Evolutionary conservation across 352 stramenopile genomes (phyloP).

Genomic region (Ophiocytium majus): DNA sequence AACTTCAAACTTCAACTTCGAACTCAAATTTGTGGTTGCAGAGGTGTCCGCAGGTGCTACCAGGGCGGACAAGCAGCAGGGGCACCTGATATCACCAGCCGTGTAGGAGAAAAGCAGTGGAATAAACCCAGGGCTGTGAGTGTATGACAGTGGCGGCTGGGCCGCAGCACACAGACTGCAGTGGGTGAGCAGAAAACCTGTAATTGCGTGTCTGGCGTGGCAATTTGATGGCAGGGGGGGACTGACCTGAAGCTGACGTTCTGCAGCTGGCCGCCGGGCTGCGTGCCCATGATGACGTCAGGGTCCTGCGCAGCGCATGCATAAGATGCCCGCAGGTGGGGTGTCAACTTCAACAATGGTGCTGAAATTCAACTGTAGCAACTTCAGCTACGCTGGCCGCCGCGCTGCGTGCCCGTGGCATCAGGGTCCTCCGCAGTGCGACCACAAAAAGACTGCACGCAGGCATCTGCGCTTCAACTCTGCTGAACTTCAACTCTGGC

Average conservation of each 20-base stretch:
- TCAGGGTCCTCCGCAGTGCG: no score
- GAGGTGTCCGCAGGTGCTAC: not conserved
- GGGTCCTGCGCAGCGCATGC: constrained; percentile 41
- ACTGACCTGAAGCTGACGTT: constrained; percentile 47
- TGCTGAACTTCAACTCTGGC: no score
- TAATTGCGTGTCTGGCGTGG: not conserved
- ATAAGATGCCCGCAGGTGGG: no score
- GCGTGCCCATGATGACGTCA: constrained; percentile 53
- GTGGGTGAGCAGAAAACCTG: not conserved
- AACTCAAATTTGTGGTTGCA: no score
- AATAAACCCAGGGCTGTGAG: not conserved
- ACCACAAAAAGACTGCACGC: no score
- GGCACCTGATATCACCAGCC: not conserved
- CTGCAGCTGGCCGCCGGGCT: constrained; percentile 42
- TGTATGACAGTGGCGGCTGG: not conserved
- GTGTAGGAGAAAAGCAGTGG: no score
- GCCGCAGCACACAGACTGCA: not conserved
- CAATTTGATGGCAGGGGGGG: not conserved
- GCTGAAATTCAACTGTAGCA: no score
- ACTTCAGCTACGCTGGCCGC: no score
- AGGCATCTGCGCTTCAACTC: no score
- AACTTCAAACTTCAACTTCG: no score
- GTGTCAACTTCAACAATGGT: no score
- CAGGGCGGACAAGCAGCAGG: not conserved
- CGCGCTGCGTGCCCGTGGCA: no score